Conservation (phyloP, 306 rosid species). For the Rosa chinensis region DNA sequence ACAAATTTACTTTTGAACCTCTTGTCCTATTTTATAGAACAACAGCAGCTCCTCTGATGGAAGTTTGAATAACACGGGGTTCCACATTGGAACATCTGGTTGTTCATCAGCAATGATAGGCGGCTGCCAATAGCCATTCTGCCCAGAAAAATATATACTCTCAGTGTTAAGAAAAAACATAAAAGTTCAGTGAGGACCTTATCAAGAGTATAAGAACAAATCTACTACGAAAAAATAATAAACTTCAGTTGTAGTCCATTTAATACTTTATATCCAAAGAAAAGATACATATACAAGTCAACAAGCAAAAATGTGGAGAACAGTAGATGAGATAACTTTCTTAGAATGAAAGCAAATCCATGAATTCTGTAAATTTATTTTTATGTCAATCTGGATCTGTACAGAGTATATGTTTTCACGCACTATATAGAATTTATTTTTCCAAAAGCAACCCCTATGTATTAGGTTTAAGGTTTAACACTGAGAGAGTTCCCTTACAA, state of each 20-base stretch:
- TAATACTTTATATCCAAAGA: not conserved
- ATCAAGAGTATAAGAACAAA: not conserved
- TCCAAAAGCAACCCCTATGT: not conserved
- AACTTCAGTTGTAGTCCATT: not conserved
- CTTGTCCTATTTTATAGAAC: conserved; percentile 83
- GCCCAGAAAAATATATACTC: conserved; percentile 26
- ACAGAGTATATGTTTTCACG: not conserved
- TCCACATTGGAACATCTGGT: conserved; percentile 86
- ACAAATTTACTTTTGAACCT: conserved; percentile 69
- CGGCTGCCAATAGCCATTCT: conserved; percentile 74
- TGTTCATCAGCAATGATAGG: conserved; percentile 74
- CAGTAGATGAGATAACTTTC: not conserved
- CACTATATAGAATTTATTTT: not conserved
- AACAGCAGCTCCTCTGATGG: conserved; percentile 81
- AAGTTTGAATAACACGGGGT: conserved; percentile 84
- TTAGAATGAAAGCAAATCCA: not conserved
- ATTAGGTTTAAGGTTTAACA: not conserved
- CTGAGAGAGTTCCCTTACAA: not conserved
- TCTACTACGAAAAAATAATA: not conserved
- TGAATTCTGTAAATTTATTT: not conserved
- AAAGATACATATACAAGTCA: not conserved
- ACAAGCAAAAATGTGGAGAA: not conserved
- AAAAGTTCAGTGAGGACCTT: conserved; percentile 15
- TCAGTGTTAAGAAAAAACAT: conserved; percentile 24
- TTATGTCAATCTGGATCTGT: not conserved